A percentile compares a stretch with the other conserved stretches of the same genome.
phyloP scores from a whole-genome alignment of 2,329 filamentous ascomycete genomes.

The Talaromyces sp. region DNA sequence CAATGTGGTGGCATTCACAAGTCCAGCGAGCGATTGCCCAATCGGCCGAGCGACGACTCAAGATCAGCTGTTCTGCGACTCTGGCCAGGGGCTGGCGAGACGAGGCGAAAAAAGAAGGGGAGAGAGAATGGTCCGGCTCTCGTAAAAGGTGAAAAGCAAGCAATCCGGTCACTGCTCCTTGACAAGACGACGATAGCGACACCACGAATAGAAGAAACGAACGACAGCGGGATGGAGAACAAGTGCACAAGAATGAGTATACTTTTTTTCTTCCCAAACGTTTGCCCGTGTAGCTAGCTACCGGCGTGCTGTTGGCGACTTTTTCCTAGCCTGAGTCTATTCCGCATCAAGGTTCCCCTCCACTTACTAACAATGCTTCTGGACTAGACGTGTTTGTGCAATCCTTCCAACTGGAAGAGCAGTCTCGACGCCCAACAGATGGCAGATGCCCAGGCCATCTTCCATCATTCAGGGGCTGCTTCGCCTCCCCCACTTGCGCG shows the following conservation, averaged over 20 bases:
- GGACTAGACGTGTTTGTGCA: background rate
- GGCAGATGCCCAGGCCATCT: background rate
- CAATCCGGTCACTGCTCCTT: constrained; percentile 26
- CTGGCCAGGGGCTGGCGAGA: constrained; percentile 11
- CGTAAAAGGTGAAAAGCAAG: constrained; percentile 20
- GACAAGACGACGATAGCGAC: constrained; percentile 15
- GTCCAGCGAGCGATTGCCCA: constrained; percentile 21
- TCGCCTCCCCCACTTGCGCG: constrained; percentile 8
- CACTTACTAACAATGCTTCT: constrained; percentile 6
- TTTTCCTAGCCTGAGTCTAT: constrained; percentile 14
- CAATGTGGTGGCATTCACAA: constrained; percentile 18
- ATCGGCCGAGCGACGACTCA: constrained; percentile 1
- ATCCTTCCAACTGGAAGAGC: background rate
- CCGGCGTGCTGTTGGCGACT: background rate
- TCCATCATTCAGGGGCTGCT: constrained; percentile 12
- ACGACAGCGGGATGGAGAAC: constrained; percentile 12
- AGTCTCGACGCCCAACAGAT: background rate
- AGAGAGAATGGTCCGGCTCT: constrained; percentile 26
- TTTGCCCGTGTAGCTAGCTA: background rate
- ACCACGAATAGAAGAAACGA: constrained; percentile 21
- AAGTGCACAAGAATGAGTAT: constrained; percentile 12
- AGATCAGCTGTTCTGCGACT: constrained; percentile 2
- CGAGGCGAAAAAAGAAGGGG: constrained; percentile 16
- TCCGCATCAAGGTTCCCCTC: constrained; percentile 4
- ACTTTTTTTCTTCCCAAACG: constrained; percentile 3